A percentile compares a stretch with the other conserved stretches of the same genome.
Conservation (phyloP, 805 yeast species). For the Yarrowia alimentaria region DNA sequence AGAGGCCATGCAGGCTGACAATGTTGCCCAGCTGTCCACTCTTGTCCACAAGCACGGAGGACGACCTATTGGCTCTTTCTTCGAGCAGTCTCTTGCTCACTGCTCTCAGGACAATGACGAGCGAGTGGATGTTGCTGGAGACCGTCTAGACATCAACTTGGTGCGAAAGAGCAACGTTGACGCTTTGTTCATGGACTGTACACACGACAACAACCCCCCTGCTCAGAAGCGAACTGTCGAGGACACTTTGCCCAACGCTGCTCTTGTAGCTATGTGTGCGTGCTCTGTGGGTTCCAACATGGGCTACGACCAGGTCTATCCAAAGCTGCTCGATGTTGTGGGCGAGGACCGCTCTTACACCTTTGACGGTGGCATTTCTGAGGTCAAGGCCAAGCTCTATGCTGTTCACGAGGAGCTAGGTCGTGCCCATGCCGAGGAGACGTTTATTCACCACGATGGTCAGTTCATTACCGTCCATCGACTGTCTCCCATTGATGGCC, state of each 20-base stretch:
- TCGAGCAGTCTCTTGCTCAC: constrained; percentile 60
- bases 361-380: constrained; percentile 63
- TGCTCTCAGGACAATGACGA: constrained; percentile 27
- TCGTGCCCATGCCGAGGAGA: constrained; percentile 67
- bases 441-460: constrained; percentile 92
- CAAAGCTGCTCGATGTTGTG: constrained; percentile 76
- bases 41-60: constrained; percentile 93
- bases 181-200: constrained; percentile 95
- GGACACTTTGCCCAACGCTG: constrained; percentile 93
- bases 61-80: constrained; percentile 87
- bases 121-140: constrained; percentile 27
- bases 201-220: constrained; percentile 93
- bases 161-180: constrained; percentile 76
- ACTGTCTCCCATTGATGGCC: constrained; percentile 75
- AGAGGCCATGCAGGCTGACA: constrained; percentile 97
- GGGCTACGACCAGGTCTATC: constrained; percentile 93
- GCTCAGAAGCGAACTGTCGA: constrained; percentile 86
- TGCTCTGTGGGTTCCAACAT: constrained; percentile 92
- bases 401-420: constrained; percentile 43
- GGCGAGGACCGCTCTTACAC: constrained; percentile 64
- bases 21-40: constrained; percentile 79
- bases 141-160: constrained; percentile 34
- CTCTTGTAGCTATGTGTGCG: constrained; percentile 86
- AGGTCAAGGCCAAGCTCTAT: constrained; percentile 52
- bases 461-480: constrained; percentile 90